Base-by-base conservation (phyloP, 208 protist genomes). In the Trichomonas tenax region DNA sequence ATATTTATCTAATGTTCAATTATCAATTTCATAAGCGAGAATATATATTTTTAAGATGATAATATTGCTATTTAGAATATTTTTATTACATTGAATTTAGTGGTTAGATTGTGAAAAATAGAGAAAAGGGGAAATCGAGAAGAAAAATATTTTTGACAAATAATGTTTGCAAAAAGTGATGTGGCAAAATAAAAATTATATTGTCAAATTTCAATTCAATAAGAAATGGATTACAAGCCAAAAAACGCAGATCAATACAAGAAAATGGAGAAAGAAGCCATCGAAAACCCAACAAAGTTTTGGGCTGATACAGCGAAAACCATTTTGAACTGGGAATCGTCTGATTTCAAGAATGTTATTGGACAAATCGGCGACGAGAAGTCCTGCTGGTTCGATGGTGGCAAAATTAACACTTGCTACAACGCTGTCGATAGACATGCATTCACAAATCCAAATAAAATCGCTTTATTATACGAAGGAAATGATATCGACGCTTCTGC, bases 371-470 rank as follows among this genome's bases (percentile, higher is more conserved):
- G 86, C 10, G 44, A 93, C 31, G 45, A 93, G 3, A 51, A 48
- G 6, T 48, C 40, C 38, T 48, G 41, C 14, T 96, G 96, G 96
- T 96, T 90, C 82, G 48, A 96, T 15, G 95, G 95, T 49, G 96
- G 90, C 8, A 88, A 96, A 81, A 34, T 97, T n/a, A 97, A 97
- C 38, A 44, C 63, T 4, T 97, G 96, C 38, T 97, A 97, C 48
- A 97, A 97, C 82, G n/a, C 41, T 10, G 96, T 97, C 26, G 96
- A 97, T 96, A 82, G 96, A 15, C 96, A 97, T 96, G 48, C 96
- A 31, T 34, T 17, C 0, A 49, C 34, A 41, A 38, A 95, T 81
- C 46, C 96, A 31, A 72, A 93, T 31, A 96, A 82, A 82, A 82
- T 63, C 26, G 96, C 96, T n/a, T 89, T 96, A 58, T 96, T 96